These are phyloP conservation scores for Pseudoturritis turrita DNA, from an alignment of 345 rosid genomes.

Conservation along the genomic window DNA sequence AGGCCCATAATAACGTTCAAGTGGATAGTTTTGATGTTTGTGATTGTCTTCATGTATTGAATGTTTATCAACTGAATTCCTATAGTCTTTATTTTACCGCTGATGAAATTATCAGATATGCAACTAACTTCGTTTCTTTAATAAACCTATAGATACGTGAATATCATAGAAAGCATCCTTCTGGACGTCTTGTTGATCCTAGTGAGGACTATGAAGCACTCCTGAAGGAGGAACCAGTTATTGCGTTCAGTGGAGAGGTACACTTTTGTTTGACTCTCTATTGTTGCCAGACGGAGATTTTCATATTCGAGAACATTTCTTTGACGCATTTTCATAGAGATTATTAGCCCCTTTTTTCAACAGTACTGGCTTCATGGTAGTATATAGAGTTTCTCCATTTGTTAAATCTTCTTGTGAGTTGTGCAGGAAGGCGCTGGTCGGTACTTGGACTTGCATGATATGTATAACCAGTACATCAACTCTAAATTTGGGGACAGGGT, in stretches of 20 bases:
- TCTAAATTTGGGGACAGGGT: constrained; percentile 79
- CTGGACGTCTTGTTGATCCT: constrained; percentile 74
- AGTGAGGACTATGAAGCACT: constrained; percentile 64
- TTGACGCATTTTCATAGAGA: neutral
- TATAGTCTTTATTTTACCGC: neutral
- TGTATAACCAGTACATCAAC: constrained; percentile 77
- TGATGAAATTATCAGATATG: neutral
- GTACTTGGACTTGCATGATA: constrained; percentile 84
- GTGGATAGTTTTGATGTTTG: neutral
- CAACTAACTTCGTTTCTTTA: neutral
- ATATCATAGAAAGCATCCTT: constrained; percentile 82
- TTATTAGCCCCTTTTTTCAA: neutral
- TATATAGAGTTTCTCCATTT: neutral
- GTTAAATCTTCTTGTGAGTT: constrained; percentile 3
- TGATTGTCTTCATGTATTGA: neutral
- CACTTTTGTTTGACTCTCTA: neutral
- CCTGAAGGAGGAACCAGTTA: constrained; percentile 75
- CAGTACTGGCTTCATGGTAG: neutral
- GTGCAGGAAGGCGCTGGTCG: constrained; percentile 84
- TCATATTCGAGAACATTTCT: neutral
- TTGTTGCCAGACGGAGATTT: neutral
- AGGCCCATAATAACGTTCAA: neutral
- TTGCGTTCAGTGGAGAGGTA: constrained; percentile 96
- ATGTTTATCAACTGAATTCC: neutral
- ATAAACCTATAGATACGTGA: constrained; percentile 41